These are phyloP conservation scores for Termitomyces sp. DNA, from an alignment of 768 basidiomycete species.

Conservation along the genomic window DNA sequence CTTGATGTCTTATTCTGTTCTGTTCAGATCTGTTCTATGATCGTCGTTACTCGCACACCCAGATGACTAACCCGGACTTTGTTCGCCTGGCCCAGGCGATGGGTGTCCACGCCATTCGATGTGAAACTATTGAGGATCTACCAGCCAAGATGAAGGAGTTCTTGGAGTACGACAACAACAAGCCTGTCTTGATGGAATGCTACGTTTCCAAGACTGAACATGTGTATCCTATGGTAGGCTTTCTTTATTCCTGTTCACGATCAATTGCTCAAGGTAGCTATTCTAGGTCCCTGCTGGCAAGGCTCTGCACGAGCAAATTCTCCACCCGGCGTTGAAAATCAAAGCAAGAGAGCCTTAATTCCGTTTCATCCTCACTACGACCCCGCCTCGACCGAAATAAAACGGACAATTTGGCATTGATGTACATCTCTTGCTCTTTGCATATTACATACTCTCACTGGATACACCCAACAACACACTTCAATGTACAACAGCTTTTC, in stretches of 20 bases:
- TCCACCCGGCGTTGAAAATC: constrained; percentile 47
- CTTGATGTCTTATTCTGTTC: background rate
- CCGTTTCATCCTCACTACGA: background rate
- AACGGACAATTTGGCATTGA: background rate
- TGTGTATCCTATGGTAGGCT: constrained; percentile 82
- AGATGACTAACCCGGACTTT: constrained; percentile 95
- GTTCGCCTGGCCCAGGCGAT: constrained; percentile 84
- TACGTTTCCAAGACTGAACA: constrained; percentile 79
- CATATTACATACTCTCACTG: background rate
- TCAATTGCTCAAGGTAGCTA: constrained; percentile 2
- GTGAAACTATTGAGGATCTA: constrained; percentile 63
- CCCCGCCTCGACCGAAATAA: background rate
- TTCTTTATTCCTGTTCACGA: background rate
- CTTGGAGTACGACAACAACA: constrained; percentile 84
- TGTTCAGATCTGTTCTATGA: constrained; percentile 90
- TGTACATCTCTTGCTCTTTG: background rate
- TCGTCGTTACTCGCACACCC: constrained; percentile 92
- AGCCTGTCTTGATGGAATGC: constrained; percentile 90
- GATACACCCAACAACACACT: background rate
- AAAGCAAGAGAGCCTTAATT: constrained; percentile 12
- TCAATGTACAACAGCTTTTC: constrained; percentile 8
- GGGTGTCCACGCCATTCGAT: constrained; percentile 88
- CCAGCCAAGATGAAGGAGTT: constrained; percentile 98
- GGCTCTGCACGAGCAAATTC: constrained; percentile 86
- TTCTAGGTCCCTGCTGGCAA: constrained; percentile 83